These are phyloP conservation scores for Elymus sibiricus DNA, from an alignment of 176 grass and related monocot species.

Conservation along the genomic window DNA sequence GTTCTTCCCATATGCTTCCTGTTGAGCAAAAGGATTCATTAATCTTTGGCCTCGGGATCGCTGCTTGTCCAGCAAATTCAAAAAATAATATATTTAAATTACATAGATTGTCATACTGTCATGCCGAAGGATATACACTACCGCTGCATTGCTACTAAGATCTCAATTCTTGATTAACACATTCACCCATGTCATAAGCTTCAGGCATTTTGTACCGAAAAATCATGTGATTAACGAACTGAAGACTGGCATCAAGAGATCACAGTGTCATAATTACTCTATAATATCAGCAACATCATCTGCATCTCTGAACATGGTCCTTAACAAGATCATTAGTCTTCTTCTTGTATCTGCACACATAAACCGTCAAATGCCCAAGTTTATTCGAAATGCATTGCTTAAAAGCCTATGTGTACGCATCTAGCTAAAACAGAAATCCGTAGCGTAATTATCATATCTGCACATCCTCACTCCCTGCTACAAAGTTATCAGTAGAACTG, in stretches of 20 bases:
- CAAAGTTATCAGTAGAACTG: slow-evolving; percentile 9
- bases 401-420: not conserved
- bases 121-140: slow-evolving; percentile 45
- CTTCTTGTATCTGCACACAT: slow-evolving; percentile 60
- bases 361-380: slow-evolving; percentile 23
- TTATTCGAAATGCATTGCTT: not conserved
- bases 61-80: slow-evolving; percentile 31
- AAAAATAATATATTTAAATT: not conserved
- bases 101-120: not conserved
- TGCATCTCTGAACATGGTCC: slow-evolving; percentile 48
- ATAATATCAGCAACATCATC: slow-evolving; percentile 31
- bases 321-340: slow-evolving; percentile 73
- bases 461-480: not conserved
- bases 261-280: not conserved
- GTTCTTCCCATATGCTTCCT: slow-evolving; percentile 84
- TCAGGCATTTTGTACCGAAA: slow-evolving; percentile 95
- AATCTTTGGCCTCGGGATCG: slow-evolving; percentile 70
- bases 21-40: slow-evolving; percentile 98
- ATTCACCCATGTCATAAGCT: slow-evolving; percentile 81
- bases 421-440: not conserved
- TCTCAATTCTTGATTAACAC: slow-evolving; percentile 93
- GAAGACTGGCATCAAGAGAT: not conserved
- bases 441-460: not conserved
- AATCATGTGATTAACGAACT: not conserved
- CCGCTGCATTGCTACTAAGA: slow-evolving; percentile 69